phyloP scores from a whole-genome alignment of 2,329 filamentous ascomycete genomes.

The Curvularia sp. region DNA sequence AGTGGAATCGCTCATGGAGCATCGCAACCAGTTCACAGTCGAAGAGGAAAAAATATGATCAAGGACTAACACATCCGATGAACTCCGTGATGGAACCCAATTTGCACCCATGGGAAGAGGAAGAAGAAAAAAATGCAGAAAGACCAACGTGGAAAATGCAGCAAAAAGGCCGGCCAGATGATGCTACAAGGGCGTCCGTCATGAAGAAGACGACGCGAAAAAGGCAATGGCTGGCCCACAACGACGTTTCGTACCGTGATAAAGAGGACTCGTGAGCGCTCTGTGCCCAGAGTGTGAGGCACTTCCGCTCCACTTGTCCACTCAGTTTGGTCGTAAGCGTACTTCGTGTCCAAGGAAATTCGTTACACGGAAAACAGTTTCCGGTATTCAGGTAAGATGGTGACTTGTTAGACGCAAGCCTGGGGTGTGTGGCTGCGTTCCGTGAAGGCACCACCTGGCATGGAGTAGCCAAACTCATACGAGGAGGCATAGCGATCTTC shows the following conservation, averaged over 20 bases:
- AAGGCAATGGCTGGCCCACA: constrained; percentile 33
- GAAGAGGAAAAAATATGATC: constrained; percentile 17
- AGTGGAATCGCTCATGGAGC: constrained; percentile 41
- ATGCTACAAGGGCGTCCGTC: constrained; percentile 33
- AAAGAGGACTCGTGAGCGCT: constrained; percentile 47
- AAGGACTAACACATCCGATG: constrained; percentile 28
- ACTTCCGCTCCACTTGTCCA: constrained; percentile 48
- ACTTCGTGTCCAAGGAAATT: constrained; percentile 48
- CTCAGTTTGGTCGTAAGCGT: constrained; percentile 44
- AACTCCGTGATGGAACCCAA: constrained; percentile 30
- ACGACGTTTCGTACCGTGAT: constrained; percentile 39
- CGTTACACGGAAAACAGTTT: constrained; percentile 33
- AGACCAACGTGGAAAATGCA: constrained; percentile 42
- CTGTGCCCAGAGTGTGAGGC: constrained; percentile 25
- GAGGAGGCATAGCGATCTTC: constrained; percentile 51
- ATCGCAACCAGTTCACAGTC: constrained; percentile 45
- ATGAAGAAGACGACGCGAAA: constrained; percentile 22
- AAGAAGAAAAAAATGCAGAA: constrained; percentile 45
- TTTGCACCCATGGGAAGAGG: constrained; percentile 34
- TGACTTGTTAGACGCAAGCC: constrained; percentile 41
- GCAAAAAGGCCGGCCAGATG: constrained; percentile 37
- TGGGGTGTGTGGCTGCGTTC: constrained; percentile 56
- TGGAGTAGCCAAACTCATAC: constrained; percentile 52
- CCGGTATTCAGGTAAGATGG: constrained; percentile 17
- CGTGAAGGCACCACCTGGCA: constrained; percentile 54